A percentile compares a stretch with the other conserved stretches of the same genome.
Evolutionary conservation across 176 grass and related monocot species (phyloP).

Genomic region (Luzula sylvatica): DNA sequence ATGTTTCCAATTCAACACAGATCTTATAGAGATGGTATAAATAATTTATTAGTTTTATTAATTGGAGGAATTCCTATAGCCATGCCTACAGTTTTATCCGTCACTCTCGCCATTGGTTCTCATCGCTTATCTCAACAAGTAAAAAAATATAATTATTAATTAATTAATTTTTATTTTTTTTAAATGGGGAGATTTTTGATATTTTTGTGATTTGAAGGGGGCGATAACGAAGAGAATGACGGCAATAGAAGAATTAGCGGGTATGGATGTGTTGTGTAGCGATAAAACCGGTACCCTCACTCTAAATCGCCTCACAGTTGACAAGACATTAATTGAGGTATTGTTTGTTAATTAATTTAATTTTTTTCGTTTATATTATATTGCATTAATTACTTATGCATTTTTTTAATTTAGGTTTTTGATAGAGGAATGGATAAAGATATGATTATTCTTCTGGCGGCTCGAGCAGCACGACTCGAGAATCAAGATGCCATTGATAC

Average conservation of each 20-base stretch:
- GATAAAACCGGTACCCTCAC: slow-evolving; percentile 92
- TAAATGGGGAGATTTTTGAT: background rate
- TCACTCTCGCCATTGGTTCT: slow-evolving; percentile 80
- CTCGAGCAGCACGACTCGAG: slow-evolving; percentile 62
- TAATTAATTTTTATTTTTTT: background rate
- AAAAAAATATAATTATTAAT: background rate
- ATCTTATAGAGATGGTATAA: slow-evolving; percentile 59
- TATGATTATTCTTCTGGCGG: slow-evolving; percentile 53
- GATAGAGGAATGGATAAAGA: slow-evolving; percentile 57
- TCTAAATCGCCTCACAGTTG: slow-evolving; percentile 74
- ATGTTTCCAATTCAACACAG: slow-evolving; percentile 72
- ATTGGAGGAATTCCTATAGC: slow-evolving; percentile 83
- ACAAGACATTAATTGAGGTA: slow-evolving; percentile 62
- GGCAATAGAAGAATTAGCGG: slow-evolving; percentile 78
- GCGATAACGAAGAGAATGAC: slow-evolving; percentile 94
- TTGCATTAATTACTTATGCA: background rate
- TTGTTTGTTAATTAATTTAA: background rate
- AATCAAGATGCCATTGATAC: slow-evolving; percentile 93
- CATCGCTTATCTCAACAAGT: slow-evolving; percentile 77
- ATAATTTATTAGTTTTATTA: slow-evolving; percentile 82
- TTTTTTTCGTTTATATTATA: background rate
- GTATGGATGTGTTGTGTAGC: slow-evolving; percentile 88
- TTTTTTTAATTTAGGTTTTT: slow-evolving; percentile 41
- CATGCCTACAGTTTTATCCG: slow-evolving; percentile 81
- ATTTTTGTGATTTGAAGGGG: slow-evolving; percentile 33